Evolutionary conservation across 169 alveolate genomes (phyloP), one percentile per base, ranked within the genome.

Genomic region (Perkinsus marinus): DNA sequence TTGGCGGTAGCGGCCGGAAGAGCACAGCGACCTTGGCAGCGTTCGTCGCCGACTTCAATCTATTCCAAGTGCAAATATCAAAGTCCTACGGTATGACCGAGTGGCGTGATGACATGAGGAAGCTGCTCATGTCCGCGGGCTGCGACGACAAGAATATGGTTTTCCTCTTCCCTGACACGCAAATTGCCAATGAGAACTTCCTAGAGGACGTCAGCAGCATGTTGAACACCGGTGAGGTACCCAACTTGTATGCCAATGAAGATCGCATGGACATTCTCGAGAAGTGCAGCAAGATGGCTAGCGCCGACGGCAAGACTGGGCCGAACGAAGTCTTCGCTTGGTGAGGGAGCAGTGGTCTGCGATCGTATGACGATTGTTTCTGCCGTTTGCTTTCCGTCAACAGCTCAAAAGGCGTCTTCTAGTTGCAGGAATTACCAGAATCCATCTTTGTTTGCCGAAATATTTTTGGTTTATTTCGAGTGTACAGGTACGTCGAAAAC

Each of bases 1-100:
- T 98, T n/a, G 99, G 99, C 38, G 99, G 99, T 89, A 97, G 99
- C 34, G 99, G 99, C 68, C 97, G 98, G 93, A 98, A 98, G 95
- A 96, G 98, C 47, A 94, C 98, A 92, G 98, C 99, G 68, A 97
- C 98, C 92, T 97, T 98, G 90, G 98, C 99, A 16, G 98, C 99
- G 30, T 97, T 95, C 94, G 96, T 97, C 36, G 97, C 97, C 39
- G 97, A 97, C 68, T 96, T 96, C 92, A 95, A 95, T 43, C 93
- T 96, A 90, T 96, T 97, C 95, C 97, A 96, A 92, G 97, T 98
- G 90, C 95, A 97, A 89, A 94, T 96, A 89, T 95, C 98, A 43
- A 97, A 96, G 93, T 92, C 97, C 90, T 97, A 96, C 94, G 96
- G 97, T 89, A 96, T 96, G 91, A 92, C 93, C 95, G 97, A 93